These are phyloP conservation scores for Geotrichum reessii DNA, from an alignment of 1,139 yeast species.

Conservation along the genomic window DNA sequence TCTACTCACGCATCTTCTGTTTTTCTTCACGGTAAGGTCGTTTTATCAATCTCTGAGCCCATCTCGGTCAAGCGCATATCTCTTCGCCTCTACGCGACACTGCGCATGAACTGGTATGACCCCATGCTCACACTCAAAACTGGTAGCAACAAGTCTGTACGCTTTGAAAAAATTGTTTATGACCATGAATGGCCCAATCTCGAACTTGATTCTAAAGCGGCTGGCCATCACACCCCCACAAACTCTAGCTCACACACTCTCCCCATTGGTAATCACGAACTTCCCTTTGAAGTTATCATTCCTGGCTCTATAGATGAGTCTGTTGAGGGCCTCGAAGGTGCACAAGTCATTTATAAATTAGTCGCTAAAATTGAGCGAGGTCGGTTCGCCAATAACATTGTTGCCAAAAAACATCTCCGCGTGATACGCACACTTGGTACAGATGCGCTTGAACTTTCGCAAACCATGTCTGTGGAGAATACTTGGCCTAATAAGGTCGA, in stretches of 20 bases:
- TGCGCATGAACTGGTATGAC: slow-evolving; percentile 46
- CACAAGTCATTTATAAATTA: slow-evolving; percentile 67
- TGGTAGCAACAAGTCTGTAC: slow-evolving; percentile 44
- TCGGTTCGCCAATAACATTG: slow-evolving; percentile 59
- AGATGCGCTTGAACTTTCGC: slow-evolving; percentile 82
- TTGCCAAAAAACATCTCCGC: slow-evolving; percentile 68
- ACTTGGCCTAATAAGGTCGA: slow-evolving; percentile 96
- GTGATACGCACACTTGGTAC: slow-evolving; percentile 85
- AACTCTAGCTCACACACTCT: slow-evolving; percentile 29
- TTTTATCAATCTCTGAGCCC: slow-evolving; percentile 72
- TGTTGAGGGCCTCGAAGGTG: slow-evolving; percentile 85
- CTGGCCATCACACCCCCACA: slow-evolving; percentile 4
- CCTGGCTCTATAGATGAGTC: slow-evolving; percentile 88
- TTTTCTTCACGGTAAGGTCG: slow-evolving; percentile 73
- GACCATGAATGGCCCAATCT: slow-evolving; percentile 73
- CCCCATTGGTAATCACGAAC: slow-evolving; percentile 76
- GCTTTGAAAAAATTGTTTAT: slow-evolving; percentile 62
- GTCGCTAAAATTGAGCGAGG: slow-evolving; percentile 83
- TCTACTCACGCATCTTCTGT: slow-evolving; percentile 75
- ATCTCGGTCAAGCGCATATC: slow-evolving; percentile 58
- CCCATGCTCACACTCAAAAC: slow-evolving; percentile 38
- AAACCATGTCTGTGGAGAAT: slow-evolving; percentile 90
- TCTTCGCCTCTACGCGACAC: slow-evolving; percentile 58
- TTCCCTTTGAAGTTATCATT: slow-evolving; percentile 78
- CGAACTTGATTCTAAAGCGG: slow-evolving; percentile 38